These are phyloP conservation scores for Hanseniaspora guilliermondii DNA, from an alignment of 805 yeast genomes.

Conservation along the genomic window DNA sequence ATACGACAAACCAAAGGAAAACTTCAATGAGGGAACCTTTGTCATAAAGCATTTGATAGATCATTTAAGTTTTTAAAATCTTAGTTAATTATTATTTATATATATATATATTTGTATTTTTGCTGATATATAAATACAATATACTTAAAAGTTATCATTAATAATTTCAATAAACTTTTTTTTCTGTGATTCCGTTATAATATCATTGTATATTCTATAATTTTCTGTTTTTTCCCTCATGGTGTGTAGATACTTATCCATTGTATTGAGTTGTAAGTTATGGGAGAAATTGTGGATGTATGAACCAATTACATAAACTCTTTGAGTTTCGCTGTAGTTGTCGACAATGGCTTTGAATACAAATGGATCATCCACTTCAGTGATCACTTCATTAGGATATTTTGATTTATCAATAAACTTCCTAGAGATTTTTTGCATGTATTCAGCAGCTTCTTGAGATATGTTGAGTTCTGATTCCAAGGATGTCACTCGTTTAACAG, in stretches of 20 bases:
- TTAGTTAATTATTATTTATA: neutral
- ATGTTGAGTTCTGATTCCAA: neutral
- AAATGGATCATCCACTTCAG: neutral
- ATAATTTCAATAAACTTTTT: neutral
- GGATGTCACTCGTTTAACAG: neutral
- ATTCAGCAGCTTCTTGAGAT: neutral
- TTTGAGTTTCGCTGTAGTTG: neutral
- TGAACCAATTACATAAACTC: neutral
- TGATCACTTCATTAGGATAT: neutral
- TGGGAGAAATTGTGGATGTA: neutral
- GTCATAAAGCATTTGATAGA: constrained; percentile 46
- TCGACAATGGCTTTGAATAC: neutral
- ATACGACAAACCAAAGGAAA: constrained; percentile 32
- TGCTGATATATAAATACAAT: no score
- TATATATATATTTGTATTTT: no score
- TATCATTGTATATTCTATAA: neutral
- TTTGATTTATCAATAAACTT: neutral
- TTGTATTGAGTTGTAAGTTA: neutral
- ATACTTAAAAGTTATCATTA: neutral
- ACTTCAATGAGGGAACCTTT: constrained; percentile 55
- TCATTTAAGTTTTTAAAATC: neutral
- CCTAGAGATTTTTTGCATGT: neutral
- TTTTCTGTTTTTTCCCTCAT: neutral
- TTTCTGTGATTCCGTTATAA: neutral
- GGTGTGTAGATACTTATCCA: neutral